Evolutionary conservation across 2,329 filamentous ascomycete genomes (phyloP), one percentile per base, ranked within the genome.

Genomic region (Trichophyton benhamiae): DNA sequence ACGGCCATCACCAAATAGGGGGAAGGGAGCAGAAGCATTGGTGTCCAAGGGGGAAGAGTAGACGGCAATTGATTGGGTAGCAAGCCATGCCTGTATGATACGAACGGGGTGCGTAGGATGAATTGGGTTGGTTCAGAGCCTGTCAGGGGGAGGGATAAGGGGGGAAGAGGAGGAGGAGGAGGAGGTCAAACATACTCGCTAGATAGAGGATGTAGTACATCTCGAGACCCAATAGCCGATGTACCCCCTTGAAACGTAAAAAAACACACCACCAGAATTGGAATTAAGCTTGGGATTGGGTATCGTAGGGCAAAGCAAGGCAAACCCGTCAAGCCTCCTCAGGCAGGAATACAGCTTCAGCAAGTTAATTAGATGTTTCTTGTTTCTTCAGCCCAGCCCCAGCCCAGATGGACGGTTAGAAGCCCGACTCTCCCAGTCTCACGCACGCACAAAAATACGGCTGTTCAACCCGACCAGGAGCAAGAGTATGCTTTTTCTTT

Each of bases 191-290:
- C 85, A 83, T 85, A 88, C 86, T 87, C 72, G 87, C 83, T 66
- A 88, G 79, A 72, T 88, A 88, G 69, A 87, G 84, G 65, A 79
- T 77, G 72, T 79, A 79, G 68, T 76, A 77, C 75, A 77, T 77
- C 63, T 68, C 67, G 66, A 13, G 64, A 20, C 55, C 52, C 58
- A 42, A 25, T 30, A 59, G 38, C 57, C 57, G 25, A 42, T 22
- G 25, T 25, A 46, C 66, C 55, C 66, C 55, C 30, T 58, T 38
- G 33, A 38, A 38, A 38, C 33, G 33, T 6, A 38, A 38, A 11
- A 11, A 11, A 38, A 33, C 30, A 33, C 30, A 33, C 22, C 2
- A 3, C 22, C 2, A 25, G 30, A 33, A 7, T 3, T 9, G 13
- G 33, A 38, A 30, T 30, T 30, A 30, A 30, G 27, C 27, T 30